Evolutionary conservation across 1,284 basidiomycete species (phyloP), one percentile per base, ranked within the genome.

Genomic region (Erythrobasidium hasegawianum): DNA sequence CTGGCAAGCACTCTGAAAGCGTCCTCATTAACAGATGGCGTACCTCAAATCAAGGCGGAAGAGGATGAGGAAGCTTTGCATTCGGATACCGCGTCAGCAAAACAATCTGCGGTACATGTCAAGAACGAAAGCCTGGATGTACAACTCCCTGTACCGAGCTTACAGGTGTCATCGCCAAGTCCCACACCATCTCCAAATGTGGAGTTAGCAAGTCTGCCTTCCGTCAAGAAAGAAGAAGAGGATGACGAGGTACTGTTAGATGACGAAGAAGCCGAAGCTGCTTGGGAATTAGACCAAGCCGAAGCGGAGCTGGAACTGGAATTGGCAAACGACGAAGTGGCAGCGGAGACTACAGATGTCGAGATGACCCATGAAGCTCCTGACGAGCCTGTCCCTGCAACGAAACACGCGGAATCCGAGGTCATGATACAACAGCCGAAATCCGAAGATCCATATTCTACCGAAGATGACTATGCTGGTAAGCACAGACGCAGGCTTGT

Each of bases 381-480:
- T 47, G 43, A 47, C 4, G 43, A 16, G 43, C 4, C 7, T 14
- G 43, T 14, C 8, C 7, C 43, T 33, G 33, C 33, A 33, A 5
- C 33, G n/a, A n/a, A n/a, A 33, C 33, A 5, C 11, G 33, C 33
- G 33, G 33, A 33, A 11, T 11, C 11, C 33, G 33, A 33, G 11
- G 11, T 4, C 33, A 5, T 11, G 5, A 11, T 11, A 11, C 33
- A 4, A 5, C 33, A 33, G 5, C 33, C 33, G 43, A n/a, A 47
- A 20, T 11, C 26, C 43, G 14, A 40, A 16, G 27, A 20, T 39
- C 33, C 20, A n/a, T 22, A 54, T 62, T 38, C 50, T 86, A 27
- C 33, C 11, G 33, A 33, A 33, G 33, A 33, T 33, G 5, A 4
- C 11, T 4, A 33, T 5, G 4, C 11, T 11, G 33, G 33, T 33